Percentiles rank a stretch among this genome's conserved stretches.
phyloP scores from a whole-genome alignment of 2,329 filamentous ascomycete genomes.

The Aspergillus clavatus region DNA sequence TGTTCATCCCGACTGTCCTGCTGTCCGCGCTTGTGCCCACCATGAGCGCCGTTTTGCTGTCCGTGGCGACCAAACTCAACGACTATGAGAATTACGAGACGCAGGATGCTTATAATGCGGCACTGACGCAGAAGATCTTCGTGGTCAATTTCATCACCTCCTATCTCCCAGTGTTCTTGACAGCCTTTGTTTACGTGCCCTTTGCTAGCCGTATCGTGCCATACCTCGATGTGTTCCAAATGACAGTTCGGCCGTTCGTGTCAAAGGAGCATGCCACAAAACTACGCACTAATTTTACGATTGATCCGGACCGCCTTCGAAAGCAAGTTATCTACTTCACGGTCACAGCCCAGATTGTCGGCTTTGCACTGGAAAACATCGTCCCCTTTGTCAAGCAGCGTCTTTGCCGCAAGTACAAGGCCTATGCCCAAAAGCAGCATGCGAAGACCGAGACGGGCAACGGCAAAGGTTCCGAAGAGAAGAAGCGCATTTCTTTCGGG shows the following conservation, averaged over 20 bases:
- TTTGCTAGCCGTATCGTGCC: conserved; percentile 84
- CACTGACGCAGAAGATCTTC: conserved; percentile 89
- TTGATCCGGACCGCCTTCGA: conserved; percentile 77
- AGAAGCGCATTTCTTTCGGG: conserved; percentile 42
- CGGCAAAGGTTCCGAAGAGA: conserved; percentile 20
- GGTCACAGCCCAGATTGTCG: conserved; percentile 90
- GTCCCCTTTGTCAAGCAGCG: conserved; percentile 81
- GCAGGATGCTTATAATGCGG: conserved; percentile 72
- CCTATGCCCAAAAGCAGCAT: conserved; percentile 27
- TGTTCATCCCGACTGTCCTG: conserved; percentile 84
- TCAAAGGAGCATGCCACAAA: conserved; percentile 68
- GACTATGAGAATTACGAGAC: conserved; percentile 92
- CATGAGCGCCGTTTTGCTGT: conserved; percentile 73
- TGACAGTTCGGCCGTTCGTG: conserved; percentile 70
- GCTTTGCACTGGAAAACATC: conserved; percentile 77
- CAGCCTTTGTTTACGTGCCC: conserved; percentile 90
- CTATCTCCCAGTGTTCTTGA: conserved; percentile 83
- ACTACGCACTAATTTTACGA: conserved; percentile 60
- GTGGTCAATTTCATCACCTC: conserved; percentile 98
- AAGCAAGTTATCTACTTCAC: conserved; percentile 97
- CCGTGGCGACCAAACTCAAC: conserved; percentile 71
- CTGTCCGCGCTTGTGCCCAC: conserved; percentile 77
- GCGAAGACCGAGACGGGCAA: conserved; percentile 18
- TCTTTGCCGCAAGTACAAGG: conserved; percentile 65
- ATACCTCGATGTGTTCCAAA: conserved; percentile 79